Percentiles rank a stretch among this genome's conserved stretches.
phyloP scores from a whole-genome alignment of 495 filamentous ascomycete genomes.

The Recurvomyces mirabilis region DNA sequence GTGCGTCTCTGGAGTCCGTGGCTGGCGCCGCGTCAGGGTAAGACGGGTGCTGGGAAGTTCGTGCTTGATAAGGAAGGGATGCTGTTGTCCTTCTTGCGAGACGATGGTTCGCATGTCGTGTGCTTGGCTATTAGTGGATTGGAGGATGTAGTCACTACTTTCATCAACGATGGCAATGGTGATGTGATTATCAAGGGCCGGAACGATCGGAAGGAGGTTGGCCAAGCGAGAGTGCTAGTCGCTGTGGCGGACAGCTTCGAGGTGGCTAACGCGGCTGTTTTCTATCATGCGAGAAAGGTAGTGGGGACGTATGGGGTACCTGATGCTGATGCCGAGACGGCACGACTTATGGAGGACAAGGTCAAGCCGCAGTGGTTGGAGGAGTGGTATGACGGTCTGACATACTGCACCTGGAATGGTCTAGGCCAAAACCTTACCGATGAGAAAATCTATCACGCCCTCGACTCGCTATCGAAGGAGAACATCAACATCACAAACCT shows the following conservation, averaged over 20 bases:
- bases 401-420: conserved; percentile 87
- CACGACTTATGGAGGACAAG: conserved; percentile 36
- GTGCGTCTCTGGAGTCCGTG: conserved; percentile 73
- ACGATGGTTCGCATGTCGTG: conserved; percentile 67
- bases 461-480: conserved; percentile 57
- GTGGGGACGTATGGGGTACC: conserved; percentile 32
- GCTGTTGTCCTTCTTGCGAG: conserved; percentile 66
- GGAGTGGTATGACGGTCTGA: conserved; percentile 78
- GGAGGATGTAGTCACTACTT: conserved; percentile 56
- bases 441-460: conserved; percentile 61
- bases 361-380: conserved; percentile 65
- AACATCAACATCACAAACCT: conserved; percentile 68
- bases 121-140: conserved; percentile 70
- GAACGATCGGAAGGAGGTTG: conserved; percentile 50
- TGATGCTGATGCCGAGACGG: conserved; percentile 24
- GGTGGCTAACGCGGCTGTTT: conserved; percentile 62
- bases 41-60: conserved; percentile 47
- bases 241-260: conserved; percentile 68
- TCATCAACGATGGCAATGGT: conserved; percentile 55
- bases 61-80: conserved; percentile 64
- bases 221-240: conserved; percentile 53
- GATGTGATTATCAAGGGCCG: conserved; percentile 55
- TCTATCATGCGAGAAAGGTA: conserved; percentile 73
- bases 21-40: conserved; percentile 81
- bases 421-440: conserved; percentile 74